Percentiles rank a stretch among this genome's conserved stretches.
Conservation (phyloP, 768 basidiomycete genomes). For the Dentipellis sp. region DNA sequence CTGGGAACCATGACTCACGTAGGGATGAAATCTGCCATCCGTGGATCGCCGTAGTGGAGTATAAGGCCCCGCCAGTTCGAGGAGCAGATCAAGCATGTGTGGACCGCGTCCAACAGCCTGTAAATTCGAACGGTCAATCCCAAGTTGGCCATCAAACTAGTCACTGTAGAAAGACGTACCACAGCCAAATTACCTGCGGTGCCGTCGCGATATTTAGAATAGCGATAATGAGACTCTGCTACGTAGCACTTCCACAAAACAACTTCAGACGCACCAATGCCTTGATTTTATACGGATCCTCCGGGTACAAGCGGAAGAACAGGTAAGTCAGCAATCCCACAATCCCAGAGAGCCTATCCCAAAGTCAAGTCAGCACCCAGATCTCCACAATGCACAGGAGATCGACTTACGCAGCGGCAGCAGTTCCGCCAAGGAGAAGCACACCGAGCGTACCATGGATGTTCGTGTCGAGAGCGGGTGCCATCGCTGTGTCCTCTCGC, state of each 20-base stretch:
- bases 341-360: not conserved
- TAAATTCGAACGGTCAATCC: not conserved
- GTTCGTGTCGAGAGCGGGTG: not conserved
- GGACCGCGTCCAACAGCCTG: not conserved
- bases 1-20: not conserved
- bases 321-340: not conserved
- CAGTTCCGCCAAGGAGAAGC: not conserved
- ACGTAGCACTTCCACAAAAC: not conserved
- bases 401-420: not conserved
- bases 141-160: too few relatives aligned
- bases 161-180: not conserved
- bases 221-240: not conserved
- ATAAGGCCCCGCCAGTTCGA: not conserved
- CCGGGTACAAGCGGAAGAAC: not conserved
- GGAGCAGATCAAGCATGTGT: not conserved
- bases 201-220: not conserved
- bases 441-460: not conserved
- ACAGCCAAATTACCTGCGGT: not conserved
- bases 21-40: not conserved
- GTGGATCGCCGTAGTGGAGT: not conserved
- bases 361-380: not conserved
- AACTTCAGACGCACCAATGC: not conserved
- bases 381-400: not conserved
- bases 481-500: not conserved
- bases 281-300: not conserved